phyloP scores from a whole-genome alignment of 257 asterid species.

The Solanum pennellii region DNA sequence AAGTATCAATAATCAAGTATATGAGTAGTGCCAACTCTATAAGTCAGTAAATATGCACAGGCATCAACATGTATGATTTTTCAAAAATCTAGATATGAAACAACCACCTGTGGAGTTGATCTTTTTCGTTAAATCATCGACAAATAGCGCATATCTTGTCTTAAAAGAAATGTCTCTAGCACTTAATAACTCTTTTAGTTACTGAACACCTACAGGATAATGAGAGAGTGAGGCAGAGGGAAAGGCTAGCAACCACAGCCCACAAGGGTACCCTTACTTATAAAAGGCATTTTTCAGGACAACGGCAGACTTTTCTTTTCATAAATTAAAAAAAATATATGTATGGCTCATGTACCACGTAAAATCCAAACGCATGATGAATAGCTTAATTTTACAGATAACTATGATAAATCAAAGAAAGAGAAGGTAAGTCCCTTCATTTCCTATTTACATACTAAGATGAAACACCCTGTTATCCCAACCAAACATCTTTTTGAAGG shows the following conservation, averaged over 20 bases:
- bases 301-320: background rate
- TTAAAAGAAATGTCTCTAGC: background rate
- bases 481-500: background rate
- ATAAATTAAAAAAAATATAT: background rate
- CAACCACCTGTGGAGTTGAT: background rate
- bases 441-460: background rate
- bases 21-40: background rate
- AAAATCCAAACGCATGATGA: background rate
- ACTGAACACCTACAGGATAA: background rate
- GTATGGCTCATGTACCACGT: background rate
- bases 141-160: background rate
- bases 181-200: background rate
- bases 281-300: background rate
- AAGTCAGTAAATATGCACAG: background rate
- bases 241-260: background rate
- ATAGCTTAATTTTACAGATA: background rate
- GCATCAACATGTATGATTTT: background rate
- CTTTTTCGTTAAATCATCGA: background rate
- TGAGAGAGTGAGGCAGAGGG: background rate
- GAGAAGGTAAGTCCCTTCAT: background rate
- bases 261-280: background rate
- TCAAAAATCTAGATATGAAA: background rate
- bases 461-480: background rate
- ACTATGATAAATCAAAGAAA: background rate
- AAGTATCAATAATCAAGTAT: background rate